Base-by-base conservation (phyloP, 768 basidiomycete species). In the Leccinellum albellum region DNA sequence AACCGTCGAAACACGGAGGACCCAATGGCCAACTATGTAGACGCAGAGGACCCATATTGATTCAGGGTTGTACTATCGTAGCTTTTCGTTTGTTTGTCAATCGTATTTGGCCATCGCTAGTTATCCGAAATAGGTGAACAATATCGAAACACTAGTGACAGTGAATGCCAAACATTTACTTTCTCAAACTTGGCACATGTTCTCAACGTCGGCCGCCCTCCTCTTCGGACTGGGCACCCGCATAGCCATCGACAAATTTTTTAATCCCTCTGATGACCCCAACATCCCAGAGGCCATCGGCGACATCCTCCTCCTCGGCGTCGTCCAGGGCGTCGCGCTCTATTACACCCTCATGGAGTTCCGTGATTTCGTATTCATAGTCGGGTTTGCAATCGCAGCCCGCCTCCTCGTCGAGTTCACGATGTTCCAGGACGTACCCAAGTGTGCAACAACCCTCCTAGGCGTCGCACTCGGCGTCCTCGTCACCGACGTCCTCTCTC, bases 21-120 rank as follows among this genome's bases (percentile, higher is more conserved):
- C 72, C 94, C 94, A 4, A 97, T 97, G 94, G 89, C 90, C 40
- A 91, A 90, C 70, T 94, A 94, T 69, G 80, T 91, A 51, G 94
- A 94, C 70, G 62, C 71, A 45, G 84, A 82, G 50, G 59, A 64
- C 57, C 20, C 32, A 45, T 66, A 55, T 46, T 68, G 52, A 64
- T 14, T 12, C n/a, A n/a, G n/a, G n/a, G n/a, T n/a, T 20, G 20
- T 37, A 37, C 14, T 54, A 28, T 51, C 35, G 28, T 51, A 33
- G 28, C 21, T 48, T 49, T 44, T 28, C 32, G 46, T 44, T 42
- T 42, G 40, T 42, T 20, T 42, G 40, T 42, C n/a, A 6, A 42
- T 42, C n/a, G n/a, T 42, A 42, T 20, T 42, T 40, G 33, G 37
- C 37, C 13, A 17, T 15, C 35, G 35, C 12, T n/a, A n/a, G n/a